Evolutionary conservation across 2,329 filamentous ascomycete species (phyloP), one percentile per base, ranked within the genome.

Genomic region (Stemphylium vesicarium): DNA sequence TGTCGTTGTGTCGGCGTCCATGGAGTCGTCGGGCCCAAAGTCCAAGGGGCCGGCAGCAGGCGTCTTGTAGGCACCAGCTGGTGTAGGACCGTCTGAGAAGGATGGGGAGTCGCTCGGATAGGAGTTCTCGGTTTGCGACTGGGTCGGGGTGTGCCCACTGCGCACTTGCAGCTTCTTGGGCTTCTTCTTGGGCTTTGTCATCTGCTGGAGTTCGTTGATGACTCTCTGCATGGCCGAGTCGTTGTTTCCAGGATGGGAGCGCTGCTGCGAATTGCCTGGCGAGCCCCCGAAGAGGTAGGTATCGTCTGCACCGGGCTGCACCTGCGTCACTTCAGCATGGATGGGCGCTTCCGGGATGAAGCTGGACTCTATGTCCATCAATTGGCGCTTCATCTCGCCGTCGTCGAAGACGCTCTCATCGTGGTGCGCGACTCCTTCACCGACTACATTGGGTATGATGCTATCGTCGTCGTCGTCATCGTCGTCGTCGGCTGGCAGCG

Each of bases 341-440:
- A 71, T 60, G 2, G 81, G 81, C 2, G 79, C 76, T 40, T 86
- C 84, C 0, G 84, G 85, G 39, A 87, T 57, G 62, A 88, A 87
- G 65, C 84, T 87, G 3, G 85, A 87, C 68, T 87, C 85, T 50
- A 87, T 79, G 61, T 88, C 85, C 78, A 84, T 81, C 59, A 88
- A 70, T 59, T 82, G 82, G 53, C 80, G 78, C 60, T 81, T 80
- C 82, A 87, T 86, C 64, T 85, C 84, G 47, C 76, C 77, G 69
- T 87, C 84, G 62, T 85, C 80, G 32, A 86, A 59, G 12, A 68
- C 74, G 53, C 77, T 77, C 32, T 67, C 76, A 36, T 79, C 77
- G 49, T 68, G 71, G n/a, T 69, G 66, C 13, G 66, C 32, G 12
- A 68, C 59, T 57, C 62, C 68, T 42, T 74, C 68, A 16, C 59